Base-by-base conservation (phyloP, 2,329 filamentous ascomycete species). In the Pseudogymnoascus sp. region DNA sequence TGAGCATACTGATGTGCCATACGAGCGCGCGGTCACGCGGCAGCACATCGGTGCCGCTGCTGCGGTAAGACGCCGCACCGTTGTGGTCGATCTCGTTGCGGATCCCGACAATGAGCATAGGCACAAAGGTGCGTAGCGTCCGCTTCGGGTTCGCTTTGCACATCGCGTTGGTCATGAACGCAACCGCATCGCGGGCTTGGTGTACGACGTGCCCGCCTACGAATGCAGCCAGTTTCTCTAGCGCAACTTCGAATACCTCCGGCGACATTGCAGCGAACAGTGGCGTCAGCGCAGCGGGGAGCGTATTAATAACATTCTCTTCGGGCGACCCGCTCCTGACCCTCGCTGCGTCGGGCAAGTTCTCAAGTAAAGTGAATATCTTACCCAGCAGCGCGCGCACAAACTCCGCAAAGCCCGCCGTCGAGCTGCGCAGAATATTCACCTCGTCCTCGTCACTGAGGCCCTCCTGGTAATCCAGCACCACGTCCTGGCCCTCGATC, bases 21-120 rank as follows among this genome's bases (percentile, higher is more conserved):
- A 99, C 92, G 13, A 99, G 79, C 3, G 90, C 94, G 61, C 94
- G 83, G 73, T 99, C 94, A 67, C 94, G 85, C 7, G 94, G 94
- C 15, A 99, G 81, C 45, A 97, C 92, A 74, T 99, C 94, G 0
- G 89, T 90, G 18, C 94, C 94, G 61, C 90, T 96, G 62, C 92
- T 97, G 69, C 94, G 85, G 62, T 95, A 95, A 1, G 93, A 97
- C 1, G 93, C 95, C 18, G 94, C 94, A 59, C 93, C 90, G 72
- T 97, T 99, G 74, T 93, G 90, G 70, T 96, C 92, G 67, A 99
- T 99, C 74, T 99, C 94, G 64, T 91, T 96, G 65, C 92, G 89
- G 67, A 99, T 99, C 62, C 90, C 92, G 72, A 90, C 83, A 59
- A 96, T 88, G 60, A 97, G 80, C 78, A 96, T 91, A 0, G 94